Evolutionary conservation across 371 early-diverging fungal species (phyloP), one percentile per base, ranked within the genome.

Genomic region (Rhizopus stolonifer): DNA sequence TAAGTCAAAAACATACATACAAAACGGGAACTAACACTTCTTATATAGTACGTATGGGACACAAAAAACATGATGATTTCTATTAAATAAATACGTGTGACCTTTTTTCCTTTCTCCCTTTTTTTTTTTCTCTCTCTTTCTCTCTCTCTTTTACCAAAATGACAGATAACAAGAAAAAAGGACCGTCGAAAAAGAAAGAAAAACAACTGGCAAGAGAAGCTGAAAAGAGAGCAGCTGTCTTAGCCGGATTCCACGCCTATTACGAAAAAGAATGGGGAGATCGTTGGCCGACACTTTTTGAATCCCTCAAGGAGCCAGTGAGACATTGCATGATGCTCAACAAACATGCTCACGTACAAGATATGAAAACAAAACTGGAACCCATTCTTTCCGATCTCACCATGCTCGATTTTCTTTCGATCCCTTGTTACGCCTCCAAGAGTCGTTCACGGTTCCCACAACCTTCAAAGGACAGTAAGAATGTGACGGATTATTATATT

Each of bases 271-370:
- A 74, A 40, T 82, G 71, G 62, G 80, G 77, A 11, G 77, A 76
- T n/a, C 74, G 83, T 11, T 84, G 84, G 84, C 47, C 59, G 3
- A 32, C 36, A 7, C 49, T 84, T 4, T 61, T 79, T 1, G 62
- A 69, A 40, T 73, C 80, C 1, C 52, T 84, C 14, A 59, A 75
- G 46, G 56, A 60, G 4, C 79, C 73, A 1, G 66, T 67, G 8
- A 66, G 77, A 0, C 76, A 80, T 51, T 70, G 73, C 44, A 67
- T 80, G 19, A 65, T 84, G 70, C 57, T 82, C 46, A 84, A 84
- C 61, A 72, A 71, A 45, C 71, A 75, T 45, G 70, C 75, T 15
- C 62, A 69, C 19, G 54, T 66, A 2, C 54, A 54, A 2, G 65
- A 64, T 8, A 40, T 74, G 0, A 57, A 50, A 19, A 22, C 51